A percentile compares a stretch with the other conserved stretches of the same genome.
Conservation (phyloP, 345 rosid species). For the Eucalyptus sp. region DNA sequence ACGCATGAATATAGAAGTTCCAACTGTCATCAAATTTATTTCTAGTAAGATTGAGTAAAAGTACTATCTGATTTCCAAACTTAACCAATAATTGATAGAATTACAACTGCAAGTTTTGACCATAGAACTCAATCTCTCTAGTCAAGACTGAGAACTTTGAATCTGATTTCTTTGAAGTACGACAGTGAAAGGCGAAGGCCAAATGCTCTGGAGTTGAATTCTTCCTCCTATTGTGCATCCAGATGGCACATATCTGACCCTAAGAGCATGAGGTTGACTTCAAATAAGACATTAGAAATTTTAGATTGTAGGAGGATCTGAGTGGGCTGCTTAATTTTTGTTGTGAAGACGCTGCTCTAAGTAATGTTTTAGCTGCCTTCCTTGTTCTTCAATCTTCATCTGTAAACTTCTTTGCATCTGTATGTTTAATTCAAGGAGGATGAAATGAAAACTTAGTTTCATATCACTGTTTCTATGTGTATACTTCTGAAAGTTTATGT, state of each 20-base stretch:
- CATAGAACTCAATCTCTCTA: neutral
- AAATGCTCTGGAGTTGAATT: neutral
- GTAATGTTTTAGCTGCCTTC: constrained; percentile 15
- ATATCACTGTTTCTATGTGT: neutral
- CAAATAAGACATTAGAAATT: neutral
- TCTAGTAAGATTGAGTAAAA: neutral
- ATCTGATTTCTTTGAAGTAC: neutral
- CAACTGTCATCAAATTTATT: neutral
- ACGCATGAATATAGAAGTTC: neutral
- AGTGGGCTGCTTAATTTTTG: neutral
- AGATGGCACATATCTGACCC: neutral
- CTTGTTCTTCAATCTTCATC: constrained; percentile 23
- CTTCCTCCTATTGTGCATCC: neutral
- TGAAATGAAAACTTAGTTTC: neutral
- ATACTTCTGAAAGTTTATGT: neutral
- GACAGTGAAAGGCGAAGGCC: neutral
- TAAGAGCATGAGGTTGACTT: neutral
- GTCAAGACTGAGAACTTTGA: neutral
- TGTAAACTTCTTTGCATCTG: constrained; percentile 19
- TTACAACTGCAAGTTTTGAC: neutral
- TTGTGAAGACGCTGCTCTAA: constrained; percentile 2
- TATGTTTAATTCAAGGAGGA: neutral
- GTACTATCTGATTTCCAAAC: neutral
- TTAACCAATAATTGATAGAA: neutral
- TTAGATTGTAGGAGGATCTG: neutral